These are phyloP conservation scores for Cercis canadensis DNA, from an alignment of 306 rosid genomes.

Conservation along the genomic window DNA sequence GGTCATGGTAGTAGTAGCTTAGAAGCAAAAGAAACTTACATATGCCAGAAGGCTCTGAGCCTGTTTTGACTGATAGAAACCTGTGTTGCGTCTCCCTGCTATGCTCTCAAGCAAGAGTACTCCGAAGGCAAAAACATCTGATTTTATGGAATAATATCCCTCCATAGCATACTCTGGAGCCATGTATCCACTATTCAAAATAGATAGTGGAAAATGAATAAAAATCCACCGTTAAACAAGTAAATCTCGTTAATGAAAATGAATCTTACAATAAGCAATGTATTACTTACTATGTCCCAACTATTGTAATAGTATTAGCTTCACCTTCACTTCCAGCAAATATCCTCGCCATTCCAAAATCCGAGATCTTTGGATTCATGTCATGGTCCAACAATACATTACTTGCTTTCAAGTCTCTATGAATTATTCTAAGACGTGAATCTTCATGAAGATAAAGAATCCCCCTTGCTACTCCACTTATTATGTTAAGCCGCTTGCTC, in stretches of 20 bases:
- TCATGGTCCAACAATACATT: constrained; percentile 40
- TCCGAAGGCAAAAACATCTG: constrained; percentile 53
- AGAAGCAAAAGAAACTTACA: constrained; percentile 46
- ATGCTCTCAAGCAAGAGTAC: constrained; percentile 53
- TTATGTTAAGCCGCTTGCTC: constrained; percentile 33
- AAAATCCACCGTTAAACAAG: not conserved
- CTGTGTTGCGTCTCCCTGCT: constrained; percentile 41
- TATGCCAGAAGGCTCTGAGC: constrained; percentile 45
- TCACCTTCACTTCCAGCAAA: constrained; percentile 28
- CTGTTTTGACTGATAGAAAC: constrained; percentile 41
- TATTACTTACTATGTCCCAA: constrained; percentile 50
- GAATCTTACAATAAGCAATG: not conserved
- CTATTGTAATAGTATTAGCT: constrained; percentile 34
- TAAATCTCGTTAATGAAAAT: not conserved
- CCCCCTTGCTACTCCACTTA: constrained; percentile 42
- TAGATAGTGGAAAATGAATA: not conserved
- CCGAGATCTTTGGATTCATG: constrained; percentile 40
- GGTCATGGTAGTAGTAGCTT: too few relatives aligned
- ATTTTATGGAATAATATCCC: constrained; percentile 50
- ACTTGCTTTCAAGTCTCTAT: constrained; percentile 41
- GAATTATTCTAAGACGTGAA: constrained; percentile 42
- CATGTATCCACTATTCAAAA: constrained; percentile 47
- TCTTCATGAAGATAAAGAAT: constrained; percentile 48
- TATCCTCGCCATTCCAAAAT: constrained; percentile 42
- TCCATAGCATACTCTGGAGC: constrained; percentile 60